A percentile compares a stretch with the other conserved stretches of the same genome.
These are phyloP conservation scores for Myxozyma geophila DNA, from an alignment of 805 yeast genomes.

Conservation along the genomic window DNA sequence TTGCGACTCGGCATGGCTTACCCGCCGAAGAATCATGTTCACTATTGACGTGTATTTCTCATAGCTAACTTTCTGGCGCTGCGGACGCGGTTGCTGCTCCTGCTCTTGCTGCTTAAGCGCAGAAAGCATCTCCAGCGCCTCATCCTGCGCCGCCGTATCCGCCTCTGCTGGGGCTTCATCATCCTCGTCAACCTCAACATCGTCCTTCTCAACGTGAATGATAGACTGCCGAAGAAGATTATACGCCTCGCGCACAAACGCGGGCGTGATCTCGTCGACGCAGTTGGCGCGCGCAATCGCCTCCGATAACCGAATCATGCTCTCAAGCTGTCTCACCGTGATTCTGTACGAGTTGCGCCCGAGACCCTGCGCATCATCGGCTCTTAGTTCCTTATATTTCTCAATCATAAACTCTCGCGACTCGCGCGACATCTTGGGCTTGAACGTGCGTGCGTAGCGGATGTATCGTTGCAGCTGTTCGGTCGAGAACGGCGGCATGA, in stretches of 20 bases:
- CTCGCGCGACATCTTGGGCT: constrained; percentile 81
- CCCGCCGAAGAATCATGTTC: constrained; percentile 72
- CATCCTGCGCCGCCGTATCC: constrained; percentile 3
- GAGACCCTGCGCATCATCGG: constrained; percentile 87
- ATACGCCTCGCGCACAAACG: constrained; percentile 91
- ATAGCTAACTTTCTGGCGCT: constrained; percentile 63
- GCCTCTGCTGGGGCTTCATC: constrained; percentile 40
- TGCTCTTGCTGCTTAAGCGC: constrained; percentile 23
- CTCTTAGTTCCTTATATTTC: constrained; percentile 82
- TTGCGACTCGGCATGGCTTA: constrained; percentile 59
- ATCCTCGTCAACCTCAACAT: constrained; percentile 81
- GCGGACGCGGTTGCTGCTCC: constrained; percentile 37
- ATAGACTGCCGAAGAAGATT: constrained; percentile 87
- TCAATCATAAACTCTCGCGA: constrained; percentile 78
- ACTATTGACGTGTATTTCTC: constrained; percentile 86
- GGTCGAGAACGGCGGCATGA: constrained; percentile 84
- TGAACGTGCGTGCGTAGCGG: constrained; percentile 88
- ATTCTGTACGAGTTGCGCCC: constrained; percentile 84
- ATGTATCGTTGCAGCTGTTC: constrained; percentile 88
- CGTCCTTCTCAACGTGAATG: constrained; percentile 92
- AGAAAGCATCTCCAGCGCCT: constrained; percentile 19
- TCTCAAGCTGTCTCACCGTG: constrained; percentile 93
- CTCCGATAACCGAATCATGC: constrained; percentile 77
- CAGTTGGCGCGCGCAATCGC: constrained; percentile 98
- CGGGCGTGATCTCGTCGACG: constrained; percentile 80